Evolutionary conservation across 768 basidiomycete genomes (phyloP).

Genomic region (Lactifluus subvellereus): DNA sequence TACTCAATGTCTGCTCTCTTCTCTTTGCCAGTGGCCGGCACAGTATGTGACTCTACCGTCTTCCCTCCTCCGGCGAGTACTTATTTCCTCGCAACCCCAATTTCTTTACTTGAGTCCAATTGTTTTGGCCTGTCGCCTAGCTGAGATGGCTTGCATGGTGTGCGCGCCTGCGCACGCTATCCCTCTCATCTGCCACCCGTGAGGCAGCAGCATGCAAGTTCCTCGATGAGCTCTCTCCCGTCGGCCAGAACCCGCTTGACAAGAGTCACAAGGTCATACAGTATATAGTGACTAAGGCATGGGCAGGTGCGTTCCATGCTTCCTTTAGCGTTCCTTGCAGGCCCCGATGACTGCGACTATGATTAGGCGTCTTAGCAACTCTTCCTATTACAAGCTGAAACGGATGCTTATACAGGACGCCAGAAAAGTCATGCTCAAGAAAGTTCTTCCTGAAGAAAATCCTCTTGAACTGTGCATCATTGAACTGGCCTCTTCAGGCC

Average conservation of each 20-base stretch:
- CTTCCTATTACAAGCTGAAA: constrained; percentile 59
- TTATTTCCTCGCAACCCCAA: no score
- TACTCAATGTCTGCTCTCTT: constrained; percentile 6
- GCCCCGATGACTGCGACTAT: constrained; percentile 67
- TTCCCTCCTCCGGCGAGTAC: no score
- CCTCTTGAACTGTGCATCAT: background rate
- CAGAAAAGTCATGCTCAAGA: background rate
- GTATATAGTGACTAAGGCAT: constrained; percentile 21
- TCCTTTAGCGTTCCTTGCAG: constrained; percentile 30
- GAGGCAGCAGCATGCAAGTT: constrained; percentile 3
- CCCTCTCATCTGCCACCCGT: constrained; percentile 2
- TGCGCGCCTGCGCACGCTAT: constrained; percentile 9
- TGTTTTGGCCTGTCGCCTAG: constrained; percentile 12
- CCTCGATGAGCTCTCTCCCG: constrained; percentile 22
- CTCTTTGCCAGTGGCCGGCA: constrained; percentile 25
- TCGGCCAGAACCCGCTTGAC: constrained; percentile 27
- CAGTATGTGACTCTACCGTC: constrained; percentile 8
- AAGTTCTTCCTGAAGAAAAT: background rate
- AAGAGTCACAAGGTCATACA: background rate
- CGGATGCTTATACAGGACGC: background rate
- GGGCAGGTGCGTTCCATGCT: constrained; percentile 20
- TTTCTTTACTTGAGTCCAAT: background rate
- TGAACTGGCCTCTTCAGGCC: background rate
- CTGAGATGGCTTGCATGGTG: constrained; percentile 3
- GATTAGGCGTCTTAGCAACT: constrained; percentile 72